A percentile compares a stretch with the other conserved stretches of the same genome.
These are phyloP conservation scores for Mycosarcoma maydis DNA, from an alignment of 1,284 basidiomycete species.

Conservation along the genomic window DNA sequence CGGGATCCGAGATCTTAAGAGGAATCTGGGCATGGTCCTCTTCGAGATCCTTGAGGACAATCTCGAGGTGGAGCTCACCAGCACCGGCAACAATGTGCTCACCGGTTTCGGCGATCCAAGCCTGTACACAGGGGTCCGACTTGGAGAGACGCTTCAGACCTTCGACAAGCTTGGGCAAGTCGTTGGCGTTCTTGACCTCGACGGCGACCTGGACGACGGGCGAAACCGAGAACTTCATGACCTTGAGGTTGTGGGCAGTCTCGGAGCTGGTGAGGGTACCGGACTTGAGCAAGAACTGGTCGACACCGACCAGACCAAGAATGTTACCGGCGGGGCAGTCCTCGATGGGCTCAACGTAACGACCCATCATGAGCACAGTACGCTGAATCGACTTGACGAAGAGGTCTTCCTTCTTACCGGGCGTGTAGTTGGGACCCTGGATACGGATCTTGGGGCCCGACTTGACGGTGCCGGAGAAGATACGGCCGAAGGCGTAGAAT, in stretches of 20 bases:
- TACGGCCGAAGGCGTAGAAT: slow-evolving; percentile 99
- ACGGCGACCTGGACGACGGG: slow-evolving; percentile 99
- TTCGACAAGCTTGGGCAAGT: slow-evolving; percentile 99
- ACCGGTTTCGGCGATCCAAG: slow-evolving; percentile 90
- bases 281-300: slow-evolving; percentile 98
- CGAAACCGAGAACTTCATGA: slow-evolving; percentile 92
- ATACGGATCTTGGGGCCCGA: slow-evolving; percentile 99
- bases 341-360: slow-evolving; percentile 97
- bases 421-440: slow-evolving; percentile 98
- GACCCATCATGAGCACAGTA: slow-evolving; percentile 99
- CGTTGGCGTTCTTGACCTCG: slow-evolving; percentile 99
- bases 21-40: slow-evolving; percentile 99
- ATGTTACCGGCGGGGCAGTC: slow-evolving; percentile 99
- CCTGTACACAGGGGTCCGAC: slow-evolving; percentile 99
- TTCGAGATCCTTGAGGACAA: slow-evolving; percentile 99
- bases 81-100: slow-evolving; percentile 99
- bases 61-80: slow-evolving; percentile 98
- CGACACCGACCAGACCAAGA: slow-evolving; percentile 98
- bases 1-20: slow-evolving; percentile 98
- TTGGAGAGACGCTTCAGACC: slow-evolving; percentile 99
- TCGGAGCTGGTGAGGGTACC: slow-evolving; percentile 97
- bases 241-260: slow-evolving; percentile 99
- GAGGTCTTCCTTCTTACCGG: slow-evolving; percentile 98
- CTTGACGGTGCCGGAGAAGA: slow-evolving; percentile 97
- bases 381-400: slow-evolving; percentile 99